Evolutionary conservation across 2,329 filamentous ascomycete genomes (phyloP), one percentile per base, ranked within the genome.

Genomic region (Stachybotrys chartarum): DNA sequence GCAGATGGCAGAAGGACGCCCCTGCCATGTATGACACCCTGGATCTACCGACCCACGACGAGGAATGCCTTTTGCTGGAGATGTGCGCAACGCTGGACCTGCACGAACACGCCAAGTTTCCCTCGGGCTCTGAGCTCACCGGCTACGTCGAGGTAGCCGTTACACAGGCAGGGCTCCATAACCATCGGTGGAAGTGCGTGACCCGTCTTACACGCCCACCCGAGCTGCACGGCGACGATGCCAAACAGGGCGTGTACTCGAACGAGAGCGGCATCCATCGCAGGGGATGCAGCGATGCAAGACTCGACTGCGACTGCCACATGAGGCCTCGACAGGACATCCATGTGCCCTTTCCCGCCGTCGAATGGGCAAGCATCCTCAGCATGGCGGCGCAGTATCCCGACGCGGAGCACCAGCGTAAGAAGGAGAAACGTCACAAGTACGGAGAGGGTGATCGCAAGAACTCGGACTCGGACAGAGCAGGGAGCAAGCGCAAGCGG

Each of bases 61-160:
- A 82, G 59, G 72, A 77, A 24, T 78, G 78, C 44, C 81, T 82
- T 57, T 78, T 85, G 42, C 72, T 86, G 58, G 82, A 86, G 69
- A 82, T 86, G 73, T 82, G 84, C 58, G 76, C 81, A 5, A 81
- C 81, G 1, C 74, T 87, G 7, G 78, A 84, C 58, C 68, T 86
- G 2, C 80, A 83, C 63, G 75, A 82, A 58, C 78, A 78, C 50
- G 77, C 76, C 60, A 77, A 78, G 56, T 83, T 85, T 61, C 82
- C 82, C 5, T 70, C 75, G 11, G 79, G 81, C n/a, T 82, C 82
- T 5, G 80, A 84, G 63, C 76, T 86, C 55, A 77, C 82, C 58
- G 81, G 80, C 56, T 77, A 81, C 57, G 78, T 84, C 39, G 80
- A 86, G 68, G 76, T 86, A 55, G 76, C 75, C 55, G 77, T 86